Evolutionary conservation across 2,329 filamentous ascomycete species (phyloP).

Genomic region (Claviceps digitariae): DNA sequence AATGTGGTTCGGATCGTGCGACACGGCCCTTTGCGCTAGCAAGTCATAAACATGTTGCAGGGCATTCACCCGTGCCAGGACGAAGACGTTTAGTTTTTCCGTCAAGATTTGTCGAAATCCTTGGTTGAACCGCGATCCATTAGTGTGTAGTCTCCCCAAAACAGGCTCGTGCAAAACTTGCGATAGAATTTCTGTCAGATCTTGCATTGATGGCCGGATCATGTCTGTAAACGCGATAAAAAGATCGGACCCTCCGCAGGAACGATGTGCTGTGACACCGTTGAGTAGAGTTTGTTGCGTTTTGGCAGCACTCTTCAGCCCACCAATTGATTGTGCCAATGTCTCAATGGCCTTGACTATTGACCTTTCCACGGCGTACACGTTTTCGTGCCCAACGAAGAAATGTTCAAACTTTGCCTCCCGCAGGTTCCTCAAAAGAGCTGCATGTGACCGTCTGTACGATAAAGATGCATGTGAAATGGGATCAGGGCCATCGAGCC

Average conservation of each 20-base stretch:
- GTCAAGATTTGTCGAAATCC: slow-evolving; percentile 63
- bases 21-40: slow-evolving; percentile 49
- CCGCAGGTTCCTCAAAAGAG: slow-evolving; percentile 52
- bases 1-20: slow-evolving; percentile 58
- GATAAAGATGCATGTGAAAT: slow-evolving; percentile 27
- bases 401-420: slow-evolving; percentile 82
- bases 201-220: slow-evolving; percentile 81
- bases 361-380: slow-evolving; percentile 61
- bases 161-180: slow-evolving; percentile 72
- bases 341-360: slow-evolving; percentile 70
- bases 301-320: slow-evolving; percentile 69
- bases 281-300: slow-evolving; percentile 73
- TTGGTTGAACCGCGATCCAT: slow-evolving; percentile 48
- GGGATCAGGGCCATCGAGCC: slow-evolving; percentile 3
- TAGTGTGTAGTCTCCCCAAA: slow-evolving; percentile 31
- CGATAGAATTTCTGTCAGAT: slow-evolving; percentile 68
- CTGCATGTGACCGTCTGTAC: slow-evolving; percentile 35
- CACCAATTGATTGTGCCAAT: slow-evolving; percentile 73
- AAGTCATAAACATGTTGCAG: slow-evolving; percentile 62
- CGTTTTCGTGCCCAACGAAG: slow-evolving; percentile 57
- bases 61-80: slow-evolving; percentile 55
- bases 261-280: not conserved
- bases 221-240: slow-evolving; percentile 78
- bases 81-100: slow-evolving; percentile 63
- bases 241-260: slow-evolving; percentile 47